A percentile compares a stretch with the other conserved stretches of the same genome.
These are phyloP conservation scores for Polytrichum formosum DNA, from an alignment of 225 moss, liverwort and hornwort species.

Conservation along the genomic window DNA sequence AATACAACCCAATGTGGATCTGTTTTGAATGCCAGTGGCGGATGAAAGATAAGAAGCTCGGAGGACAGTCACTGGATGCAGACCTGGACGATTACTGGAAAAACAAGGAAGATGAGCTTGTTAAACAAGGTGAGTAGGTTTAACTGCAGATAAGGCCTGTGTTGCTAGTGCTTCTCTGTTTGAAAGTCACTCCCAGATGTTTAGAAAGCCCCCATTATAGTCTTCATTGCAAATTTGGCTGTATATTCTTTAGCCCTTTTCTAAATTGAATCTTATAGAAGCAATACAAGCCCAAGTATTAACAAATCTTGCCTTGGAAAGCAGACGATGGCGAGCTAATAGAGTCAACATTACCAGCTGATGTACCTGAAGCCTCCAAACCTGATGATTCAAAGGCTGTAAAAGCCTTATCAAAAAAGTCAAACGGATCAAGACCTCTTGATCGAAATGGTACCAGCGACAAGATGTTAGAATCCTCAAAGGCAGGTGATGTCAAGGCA, in stretches of 20 bases:
- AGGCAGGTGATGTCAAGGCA: slow-evolving; percentile 4
- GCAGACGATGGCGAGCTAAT: slow-evolving; percentile 47
- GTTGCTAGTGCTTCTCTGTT: not conserved
- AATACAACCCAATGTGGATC: not conserved
- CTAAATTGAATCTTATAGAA: not conserved
- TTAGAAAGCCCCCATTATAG: not conserved
- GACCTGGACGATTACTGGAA: slow-evolving; percentile 88
- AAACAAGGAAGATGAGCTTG: slow-evolving; percentile 55
- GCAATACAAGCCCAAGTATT: not conserved
- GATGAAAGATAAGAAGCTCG: slow-evolving; percentile 83
- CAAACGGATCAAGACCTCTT: slow-evolving; percentile 30
- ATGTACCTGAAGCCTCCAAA: slow-evolving; percentile 22
- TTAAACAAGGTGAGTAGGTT: slow-evolving; percentile 23
- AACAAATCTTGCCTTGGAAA: not conserved
- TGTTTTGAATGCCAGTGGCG: slow-evolving; percentile 52
- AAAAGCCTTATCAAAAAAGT: slow-evolving; percentile 31
- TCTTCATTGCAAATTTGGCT: not conserved
- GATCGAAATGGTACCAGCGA: slow-evolving; percentile 30
- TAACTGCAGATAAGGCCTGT: not conserved
- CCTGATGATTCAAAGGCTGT: slow-evolving; percentile 22
- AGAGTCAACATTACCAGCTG: slow-evolving; percentile 25
- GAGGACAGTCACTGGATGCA: slow-evolving; percentile 72
- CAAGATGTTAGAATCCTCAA: slow-evolving; percentile 23
- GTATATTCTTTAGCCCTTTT: not conserved
- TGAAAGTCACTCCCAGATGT: not conserved